Evolutionary conservation across 2,329 filamentous ascomycete species (phyloP).

Genomic region (Neonectria faginata): DNA sequence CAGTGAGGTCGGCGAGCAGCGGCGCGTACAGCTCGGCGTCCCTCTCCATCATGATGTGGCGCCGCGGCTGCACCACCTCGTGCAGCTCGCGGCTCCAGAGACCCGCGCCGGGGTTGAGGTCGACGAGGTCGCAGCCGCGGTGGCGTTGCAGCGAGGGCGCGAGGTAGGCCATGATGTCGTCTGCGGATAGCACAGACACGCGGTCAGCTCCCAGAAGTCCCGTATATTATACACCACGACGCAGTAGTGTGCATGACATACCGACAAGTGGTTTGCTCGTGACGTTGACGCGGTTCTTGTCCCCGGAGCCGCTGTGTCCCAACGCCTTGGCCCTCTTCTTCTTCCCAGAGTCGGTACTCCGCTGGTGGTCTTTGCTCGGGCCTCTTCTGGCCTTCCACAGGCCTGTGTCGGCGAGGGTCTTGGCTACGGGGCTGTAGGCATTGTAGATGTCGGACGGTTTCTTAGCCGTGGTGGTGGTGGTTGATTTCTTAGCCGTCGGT

Average conservation of each 20-base stretch:
- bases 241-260: conserved; percentile 41
- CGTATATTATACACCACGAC: too few relatives aligned
- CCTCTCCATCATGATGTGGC: conserved; percentile 86
- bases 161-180: conserved; percentile 78
- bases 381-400: conserved; percentile 42
- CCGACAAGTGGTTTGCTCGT: conserved; percentile 63
- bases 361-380: conserved; percentile 19
- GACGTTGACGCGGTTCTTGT: conserved; percentile 62
- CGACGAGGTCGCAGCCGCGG: conserved; percentile 84
- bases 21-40: conserved; percentile 68
- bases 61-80: conserved; percentile 78
- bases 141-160: conserved; percentile 75
- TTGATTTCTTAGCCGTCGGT: too few relatives aligned
- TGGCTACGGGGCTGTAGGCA: conserved; percentile 27
- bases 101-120: conserved; percentile 84
- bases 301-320: conserved; percentile 13
- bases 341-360: too few relatives aligned
- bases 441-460: conserved; percentile 12
- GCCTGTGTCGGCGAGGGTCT: conserved; percentile 42
- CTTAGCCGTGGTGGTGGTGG: too few relatives aligned
- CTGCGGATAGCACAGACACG: conserved; percentile 51
- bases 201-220: background rate
- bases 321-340: too few relatives aligned
- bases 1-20: conserved; percentile 70
- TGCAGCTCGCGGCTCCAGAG: conserved; percentile 84